These are phyloP conservation scores for Casuarina equisetifolia DNA, from an alignment of 306 rosid species.

Conservation along the genomic window DNA sequence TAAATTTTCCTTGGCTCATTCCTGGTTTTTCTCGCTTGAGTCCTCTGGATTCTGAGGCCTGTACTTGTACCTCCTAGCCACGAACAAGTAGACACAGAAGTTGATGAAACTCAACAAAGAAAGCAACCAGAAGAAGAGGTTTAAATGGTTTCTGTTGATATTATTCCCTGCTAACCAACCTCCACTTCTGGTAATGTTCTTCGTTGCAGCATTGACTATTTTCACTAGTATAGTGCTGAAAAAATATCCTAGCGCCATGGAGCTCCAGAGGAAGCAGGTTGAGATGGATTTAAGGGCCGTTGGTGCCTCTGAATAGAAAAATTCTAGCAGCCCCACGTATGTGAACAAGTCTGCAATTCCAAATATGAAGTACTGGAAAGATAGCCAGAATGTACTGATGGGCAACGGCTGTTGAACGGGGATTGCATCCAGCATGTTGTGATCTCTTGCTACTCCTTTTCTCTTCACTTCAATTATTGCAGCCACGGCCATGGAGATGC, in stretches of 20 bases:
- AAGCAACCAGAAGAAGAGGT: conserved; percentile 76
- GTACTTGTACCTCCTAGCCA: conserved; percentile 69
- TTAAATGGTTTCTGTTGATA: conserved; percentile 74
- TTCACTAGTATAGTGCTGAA: conserved; percentile 72
- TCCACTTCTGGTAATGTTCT: conserved; percentile 43
- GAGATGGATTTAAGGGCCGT: conserved; percentile 70
- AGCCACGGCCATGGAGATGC: conserved; percentile 81
- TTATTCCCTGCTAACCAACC: conserved; percentile 91
- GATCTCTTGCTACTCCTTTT: conserved; percentile 64
- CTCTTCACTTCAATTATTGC: conserved; percentile 65
- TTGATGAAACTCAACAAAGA: conserved; percentile 69
- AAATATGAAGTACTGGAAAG: conserved; percentile 82
- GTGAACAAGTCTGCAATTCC: conserved; percentile 94
- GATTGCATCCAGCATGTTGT: conserved; percentile 65
- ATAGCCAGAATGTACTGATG: conserved; percentile 82
- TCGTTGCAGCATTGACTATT: conserved; percentile 65
- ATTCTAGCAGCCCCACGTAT: conserved; percentile 79
- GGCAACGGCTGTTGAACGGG: conserved; percentile 73
- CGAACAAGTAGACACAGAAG: conserved; percentile 60
- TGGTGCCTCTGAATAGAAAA: conserved; percentile 94
- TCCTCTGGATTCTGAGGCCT: conserved; percentile 41
- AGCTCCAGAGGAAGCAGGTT: conserved; percentile 84
- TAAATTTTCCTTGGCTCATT: conserved; percentile 7
- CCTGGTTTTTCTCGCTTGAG: conserved; percentile 27
- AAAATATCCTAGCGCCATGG: conserved; percentile 89